Percentiles rank a stretch among this genome's conserved stretches.
These are phyloP conservation scores for Diaporthe sp. DNA, from an alignment of 2,329 filamentous ascomycete genomes.

Conservation along the genomic window DNA sequence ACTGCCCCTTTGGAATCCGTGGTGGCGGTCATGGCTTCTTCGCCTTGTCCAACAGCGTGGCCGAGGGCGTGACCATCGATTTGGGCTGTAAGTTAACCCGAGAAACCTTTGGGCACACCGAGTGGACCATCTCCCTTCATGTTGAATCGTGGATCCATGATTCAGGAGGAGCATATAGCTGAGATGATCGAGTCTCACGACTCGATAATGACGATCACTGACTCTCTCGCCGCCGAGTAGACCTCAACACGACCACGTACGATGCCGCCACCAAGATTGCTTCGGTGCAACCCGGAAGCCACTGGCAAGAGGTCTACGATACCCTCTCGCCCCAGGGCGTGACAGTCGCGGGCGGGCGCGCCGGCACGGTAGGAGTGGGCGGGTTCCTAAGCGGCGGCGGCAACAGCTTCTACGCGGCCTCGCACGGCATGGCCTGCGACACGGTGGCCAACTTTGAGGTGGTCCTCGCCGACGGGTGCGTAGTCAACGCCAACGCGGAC, in stretches of 20 bases:
- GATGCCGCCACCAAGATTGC: conserved; percentile 47
- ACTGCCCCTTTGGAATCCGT: conserved; percentile 52
- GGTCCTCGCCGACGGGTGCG: conserved; percentile 58
- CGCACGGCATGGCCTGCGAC: conserved; percentile 61
- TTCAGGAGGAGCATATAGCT: neutral
- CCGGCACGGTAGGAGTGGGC: conserved; percentile 56
- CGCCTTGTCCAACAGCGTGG: conserved; percentile 48
- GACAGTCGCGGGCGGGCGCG: conserved; percentile 55
- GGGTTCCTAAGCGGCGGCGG: conserved; percentile 62
- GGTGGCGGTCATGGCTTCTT: conserved; percentile 53
- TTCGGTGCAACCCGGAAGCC: conserved; percentile 49
- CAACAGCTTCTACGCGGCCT: conserved; percentile 60
- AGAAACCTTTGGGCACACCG: no score
- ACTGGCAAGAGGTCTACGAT: conserved; percentile 49
- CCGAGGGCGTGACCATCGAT: conserved; percentile 51
- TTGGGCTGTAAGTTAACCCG: conserved; percentile 43
- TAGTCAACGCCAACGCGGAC: conserved; percentile 55
- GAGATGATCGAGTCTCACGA: neutral
- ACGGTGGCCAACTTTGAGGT: conserved; percentile 59
- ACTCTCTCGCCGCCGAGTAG: neutral
- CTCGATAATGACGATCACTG: neutral
- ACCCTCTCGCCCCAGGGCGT: conserved; percentile 34
- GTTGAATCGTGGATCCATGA: neutral
- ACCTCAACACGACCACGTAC: conserved; percentile 47
- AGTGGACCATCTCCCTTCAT: rapidly evolving